Percentiles rank a stretch among this genome's conserved stretches.
These are phyloP conservation scores for Russula lepida DNA, from an alignment of 768 basidiomycete species.

Conservation along the genomic window DNA sequence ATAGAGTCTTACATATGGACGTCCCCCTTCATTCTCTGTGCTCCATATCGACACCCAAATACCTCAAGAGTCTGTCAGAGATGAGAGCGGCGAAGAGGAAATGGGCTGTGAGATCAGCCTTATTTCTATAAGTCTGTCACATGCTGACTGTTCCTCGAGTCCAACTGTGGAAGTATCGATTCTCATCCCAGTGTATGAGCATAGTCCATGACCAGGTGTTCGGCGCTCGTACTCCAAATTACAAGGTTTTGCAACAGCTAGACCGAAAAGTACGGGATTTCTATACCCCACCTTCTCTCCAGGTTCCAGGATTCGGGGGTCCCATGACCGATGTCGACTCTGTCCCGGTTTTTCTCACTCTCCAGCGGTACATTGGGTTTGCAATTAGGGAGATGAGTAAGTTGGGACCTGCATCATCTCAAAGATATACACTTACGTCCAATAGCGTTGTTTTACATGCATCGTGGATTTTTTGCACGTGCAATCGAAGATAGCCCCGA, in stretches of 20 bases:
- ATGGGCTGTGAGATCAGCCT: slow-evolving; percentile 46
- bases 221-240: slow-evolving; percentile 51
- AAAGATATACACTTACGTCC: background rate
- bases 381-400: slow-evolving; percentile 62
- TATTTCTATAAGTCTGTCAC: background rate
- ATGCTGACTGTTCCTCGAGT: slow-evolving; percentile 32
- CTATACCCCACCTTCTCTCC: slow-evolving; percentile 56
- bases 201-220: slow-evolving; percentile 63
- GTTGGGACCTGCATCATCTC: slow-evolving; percentile 19
- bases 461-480: slow-evolving; percentile 66
- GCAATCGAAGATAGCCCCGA: slow-evolving; percentile 53
- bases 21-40: slow-evolving; percentile 56
- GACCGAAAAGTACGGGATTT: slow-evolving; percentile 57
- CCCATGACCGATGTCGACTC: slow-evolving; percentile 34
- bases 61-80: slow-evolving; percentile 44
- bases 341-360: slow-evolving; percentile 48
- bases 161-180: slow-evolving; percentile 62
- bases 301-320: slow-evolving; percentile 53
- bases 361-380: slow-evolving; percentile 60
- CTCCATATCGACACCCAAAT: slow-evolving; percentile 21
- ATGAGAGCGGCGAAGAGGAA: slow-evolving; percentile 43
- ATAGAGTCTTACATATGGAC: slow-evolving; percentile 63
- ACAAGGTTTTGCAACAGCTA: slow-evolving; percentile 53
- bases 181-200: slow-evolving; percentile 51
- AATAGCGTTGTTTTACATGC: slow-evolving; percentile 62